Conservation (phyloP, 106 monocot species). For the Dioscorea alata region DNA sequence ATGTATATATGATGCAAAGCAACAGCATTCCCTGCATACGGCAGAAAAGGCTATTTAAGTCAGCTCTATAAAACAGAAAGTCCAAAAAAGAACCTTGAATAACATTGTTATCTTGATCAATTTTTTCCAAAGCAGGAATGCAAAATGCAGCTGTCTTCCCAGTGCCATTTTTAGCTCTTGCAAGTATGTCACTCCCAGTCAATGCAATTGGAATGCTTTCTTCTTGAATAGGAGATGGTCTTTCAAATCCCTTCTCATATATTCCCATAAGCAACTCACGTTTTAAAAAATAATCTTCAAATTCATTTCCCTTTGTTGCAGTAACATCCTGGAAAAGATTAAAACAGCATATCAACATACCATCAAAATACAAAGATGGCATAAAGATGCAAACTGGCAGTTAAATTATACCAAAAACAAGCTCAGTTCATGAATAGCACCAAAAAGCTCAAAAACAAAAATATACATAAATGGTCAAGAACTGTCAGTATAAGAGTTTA, state of each 20-base stretch:
- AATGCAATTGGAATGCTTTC: constrained; percentile 94
- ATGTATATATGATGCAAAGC: no score
- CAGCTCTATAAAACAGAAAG: background rate
- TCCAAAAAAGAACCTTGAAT: constrained; percentile 65
- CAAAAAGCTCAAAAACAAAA: no score
- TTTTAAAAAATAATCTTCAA: constrained; percentile 96
- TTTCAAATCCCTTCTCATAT: constrained; percentile 95
- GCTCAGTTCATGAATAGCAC: no score
- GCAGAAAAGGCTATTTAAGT: background rate
- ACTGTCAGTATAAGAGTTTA: no score
- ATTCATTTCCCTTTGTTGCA: constrained; percentile 98
- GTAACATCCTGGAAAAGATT: constrained; percentile 72
- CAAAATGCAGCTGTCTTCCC: constrained; percentile 96
- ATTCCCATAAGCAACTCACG: constrained; percentile 94
- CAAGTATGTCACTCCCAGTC: constrained; percentile 92
- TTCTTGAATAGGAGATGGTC: constrained; percentile 93
- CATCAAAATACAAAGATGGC: no score
- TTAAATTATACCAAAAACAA: no score
- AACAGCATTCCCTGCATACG: background rate
- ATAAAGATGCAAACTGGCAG: no score
- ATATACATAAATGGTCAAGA: no score
- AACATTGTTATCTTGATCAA: constrained; percentile 77
- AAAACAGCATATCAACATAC: background rate
- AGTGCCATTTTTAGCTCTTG: constrained; percentile 97
- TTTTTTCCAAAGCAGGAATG: constrained; percentile 91